These are phyloP conservation scores for Arxiozyma heterogenica DNA, from an alignment of 1,139 yeast genomes.

Conservation along the genomic window DNA sequence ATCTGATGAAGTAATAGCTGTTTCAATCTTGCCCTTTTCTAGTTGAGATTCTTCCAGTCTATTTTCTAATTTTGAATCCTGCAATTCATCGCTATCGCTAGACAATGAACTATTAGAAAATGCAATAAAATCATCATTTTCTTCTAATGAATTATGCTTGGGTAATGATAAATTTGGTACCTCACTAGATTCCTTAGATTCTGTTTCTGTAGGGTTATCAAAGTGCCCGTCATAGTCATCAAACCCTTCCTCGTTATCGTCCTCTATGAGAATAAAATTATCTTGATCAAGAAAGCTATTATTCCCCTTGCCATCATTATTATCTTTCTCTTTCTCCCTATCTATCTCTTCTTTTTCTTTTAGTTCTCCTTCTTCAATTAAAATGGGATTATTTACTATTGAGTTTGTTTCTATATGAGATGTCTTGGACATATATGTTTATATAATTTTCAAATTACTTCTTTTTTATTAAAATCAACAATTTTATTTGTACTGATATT, in stretches of 20 bases:
- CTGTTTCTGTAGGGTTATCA: slow-evolving; percentile 15
- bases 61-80: slow-evolving; percentile 12
- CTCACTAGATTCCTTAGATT: slow-evolving; percentile 6
- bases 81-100: slow-evolving; percentile 16
- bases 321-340: background rate
- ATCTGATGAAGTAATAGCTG: slow-evolving; percentile 19
- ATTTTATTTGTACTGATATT: background rate
- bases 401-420: background rate
- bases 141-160: slow-evolving; percentile 34
- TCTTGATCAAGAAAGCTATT: background rate
- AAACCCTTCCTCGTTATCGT: slow-evolving; percentile 17
- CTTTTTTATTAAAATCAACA: background rate
- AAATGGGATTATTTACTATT: background rate
- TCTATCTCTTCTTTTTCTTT: background rate
- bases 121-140: slow-evolving; percentile 34
- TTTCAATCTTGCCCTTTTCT: background rate
- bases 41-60: background rate
- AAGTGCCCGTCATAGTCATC: slow-evolving; percentile 23
- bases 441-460: background rate
- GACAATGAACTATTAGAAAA: slow-evolving; percentile 28
- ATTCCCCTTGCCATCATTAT: background rate
- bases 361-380: background rate
- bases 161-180: slow-evolving; percentile 2
- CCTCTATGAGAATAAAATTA: slow-evolving; percentile 6
- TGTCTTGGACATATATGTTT: background rate